phyloP scores from a whole-genome alignment of 78 protist genomes.

The Dictyostelium intermedium region DNA sequence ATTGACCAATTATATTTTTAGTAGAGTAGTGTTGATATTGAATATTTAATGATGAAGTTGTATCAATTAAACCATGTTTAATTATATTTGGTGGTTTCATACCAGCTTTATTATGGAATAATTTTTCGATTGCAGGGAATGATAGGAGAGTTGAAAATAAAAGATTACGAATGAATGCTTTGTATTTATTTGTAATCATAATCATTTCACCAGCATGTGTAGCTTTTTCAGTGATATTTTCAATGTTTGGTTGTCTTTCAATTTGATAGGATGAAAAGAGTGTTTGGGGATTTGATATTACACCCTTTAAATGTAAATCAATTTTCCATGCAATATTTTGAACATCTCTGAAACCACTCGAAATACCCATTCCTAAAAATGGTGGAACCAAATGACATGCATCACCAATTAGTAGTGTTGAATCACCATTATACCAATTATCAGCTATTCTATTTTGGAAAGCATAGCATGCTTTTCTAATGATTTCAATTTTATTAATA shows the following conservation, averaged over 20 bases:
- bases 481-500: not conserved
- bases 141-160: not conserved
- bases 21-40: not conserved
- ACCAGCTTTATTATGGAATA: constrained; percentile 5
- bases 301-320: not conserved
- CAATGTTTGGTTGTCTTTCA: constrained; percentile 33
- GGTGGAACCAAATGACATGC: constrained; percentile 52
- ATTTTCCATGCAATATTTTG: constrained; percentile 49
- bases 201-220: constrained; percentile 4
- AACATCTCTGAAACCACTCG: constrained; percentile 39
- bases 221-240: not conserved
- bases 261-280: not conserved
- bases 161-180: not conserved
- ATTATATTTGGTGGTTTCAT: constrained; percentile 22
- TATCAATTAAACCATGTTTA: not conserved
- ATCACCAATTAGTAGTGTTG: constrained; percentile 32
- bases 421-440: constrained; percentile 20
- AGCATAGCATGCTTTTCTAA: not conserved
- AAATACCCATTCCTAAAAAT: constrained; percentile 46
- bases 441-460: constrained; percentile 29
- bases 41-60: not conserved
- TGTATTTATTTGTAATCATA: not conserved
- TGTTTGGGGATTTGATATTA: not conserved
- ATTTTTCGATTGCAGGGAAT: not conserved
- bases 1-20: not conserved